Percentiles rank a stretch among this genome's conserved stretches.
phyloP scores from a whole-genome alignment of 805 yeast genomes.

The Cyberlindnera mrakii region DNA sequence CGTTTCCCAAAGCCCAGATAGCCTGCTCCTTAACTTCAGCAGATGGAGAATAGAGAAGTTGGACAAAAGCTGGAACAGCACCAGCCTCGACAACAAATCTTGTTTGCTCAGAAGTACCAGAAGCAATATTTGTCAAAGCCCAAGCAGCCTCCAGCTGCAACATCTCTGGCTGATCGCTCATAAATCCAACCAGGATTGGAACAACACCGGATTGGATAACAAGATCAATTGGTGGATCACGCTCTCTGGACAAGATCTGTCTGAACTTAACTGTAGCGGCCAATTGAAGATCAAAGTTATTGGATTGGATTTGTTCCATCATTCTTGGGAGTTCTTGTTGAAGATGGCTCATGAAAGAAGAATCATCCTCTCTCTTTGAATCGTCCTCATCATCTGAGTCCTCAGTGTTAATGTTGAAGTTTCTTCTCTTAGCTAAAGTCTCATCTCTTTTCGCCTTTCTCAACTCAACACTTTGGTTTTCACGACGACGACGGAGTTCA shows the following conservation, averaged over 20 bases:
- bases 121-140: conserved; percentile 98
- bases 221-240: conserved; percentile 91
- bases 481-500: conserved; percentile 96
- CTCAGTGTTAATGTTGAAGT: conserved; percentile 47
- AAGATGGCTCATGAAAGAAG: conserved; percentile 40
- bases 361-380: conserved; percentile 27
- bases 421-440: conserved; percentile 88
- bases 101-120: conserved; percentile 88
- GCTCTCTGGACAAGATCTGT: conserved; percentile 88
- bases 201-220: conserved; percentile 93
- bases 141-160: conserved; percentile 97
- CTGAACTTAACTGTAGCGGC: conserved; percentile 90
- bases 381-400: conserved; percentile 45
- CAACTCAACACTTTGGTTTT: conserved; percentile 92
- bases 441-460: conserved; percentile 97
- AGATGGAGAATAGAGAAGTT: conserved; percentile 71
- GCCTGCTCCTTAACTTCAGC: conserved; percentile 97
- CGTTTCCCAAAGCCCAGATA: conserved; percentile 98
- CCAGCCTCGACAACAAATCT: conserved; percentile 85
- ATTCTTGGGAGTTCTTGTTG: conserved; percentile 74
- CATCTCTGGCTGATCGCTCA: conserved; percentile 76
- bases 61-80: conserved; percentile 89
- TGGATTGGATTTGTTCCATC: conserved; percentile 74
- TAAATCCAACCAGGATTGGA: conserved; percentile 81
- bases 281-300: conserved; percentile 72